Evolutionary conservation across 495 filamentous ascomycete genomes (phyloP), one percentile per base, ranked within the genome.

Genomic region (Sabuloglossum arenarium): DNA sequence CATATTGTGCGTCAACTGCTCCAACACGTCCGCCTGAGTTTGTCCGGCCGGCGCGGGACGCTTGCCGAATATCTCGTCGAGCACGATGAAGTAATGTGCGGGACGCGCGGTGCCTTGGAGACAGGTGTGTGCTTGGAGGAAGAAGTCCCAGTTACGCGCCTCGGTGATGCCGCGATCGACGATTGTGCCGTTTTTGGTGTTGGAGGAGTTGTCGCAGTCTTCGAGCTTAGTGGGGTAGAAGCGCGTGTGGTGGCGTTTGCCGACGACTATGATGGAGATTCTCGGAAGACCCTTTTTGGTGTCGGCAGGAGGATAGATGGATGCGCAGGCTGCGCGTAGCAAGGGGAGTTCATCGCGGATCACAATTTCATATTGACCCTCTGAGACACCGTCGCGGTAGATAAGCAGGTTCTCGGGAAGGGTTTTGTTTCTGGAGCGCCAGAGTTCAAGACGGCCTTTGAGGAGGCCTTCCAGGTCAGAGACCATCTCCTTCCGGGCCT

Each of bases 371-470:
- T 88, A 93, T 61, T 93, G 85, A 3, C 85, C 80, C 62, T 97
- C 90, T 0, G 84, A 89, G 4, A 97, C 87, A 42, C 90, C 90
- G 64, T 96, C 90, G 31, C 90, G 82, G 70, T 88, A 96, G 30
- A 95, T 75, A 56, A 97, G 65, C 53, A 97, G 83, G 56, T 84
- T 85, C 34, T 78, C 70, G 0, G 90, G 90, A 0, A 80, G 68
- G 16, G 65, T 63, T 47, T 77, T 76, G 59, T 82, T 73, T 11
- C 56, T 46, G 0, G 61, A 60, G 12, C 70, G 66, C 80, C 80
- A 95, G 2, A 79, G 61, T 0, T 62, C 42, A 0, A 97, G 68
- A 0, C 84, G 80, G 4, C 71, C 69, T 50, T 70, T 62, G 62
- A 94, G 62, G 69, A 85, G 70, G 28, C 62, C 56, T 46, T 77